These are phyloP conservation scores for Combretum micranthum DNA, from an alignment of 345 rosid genomes.

Conservation along the genomic window DNA sequence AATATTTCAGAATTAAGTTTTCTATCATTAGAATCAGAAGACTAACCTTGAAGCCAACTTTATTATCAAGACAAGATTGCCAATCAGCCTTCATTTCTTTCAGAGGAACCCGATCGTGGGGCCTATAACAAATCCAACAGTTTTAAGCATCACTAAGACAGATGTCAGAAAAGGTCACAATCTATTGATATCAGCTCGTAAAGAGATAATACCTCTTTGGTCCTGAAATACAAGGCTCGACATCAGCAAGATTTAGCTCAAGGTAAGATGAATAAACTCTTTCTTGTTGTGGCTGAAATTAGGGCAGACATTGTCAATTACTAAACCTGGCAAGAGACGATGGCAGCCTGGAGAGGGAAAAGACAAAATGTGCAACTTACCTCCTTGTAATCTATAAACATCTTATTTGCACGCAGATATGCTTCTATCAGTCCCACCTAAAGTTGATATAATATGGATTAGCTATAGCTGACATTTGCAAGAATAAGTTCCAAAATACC, in stretches of 20 bases:
- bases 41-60: constrained; percentile 23
- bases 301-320: not conserved
- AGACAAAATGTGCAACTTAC: constrained; percentile 21
- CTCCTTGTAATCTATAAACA: constrained; percentile 82
- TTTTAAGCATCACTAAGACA: not conserved
- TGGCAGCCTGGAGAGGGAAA: not conserved
- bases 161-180: too few relatives aligned
- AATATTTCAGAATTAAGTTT: not conserved
- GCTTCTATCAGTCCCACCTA: constrained; percentile 82
- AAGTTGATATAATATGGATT: not conserved
- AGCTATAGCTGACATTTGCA: not conserved
- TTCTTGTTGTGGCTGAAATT: constrained; percentile 61
- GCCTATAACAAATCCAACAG: constrained; percentile 26
- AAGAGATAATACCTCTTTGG: constrained; percentile 55
- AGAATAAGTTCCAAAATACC: not conserved
- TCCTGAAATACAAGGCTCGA: constrained; percentile 84
- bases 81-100: constrained; percentile 86
- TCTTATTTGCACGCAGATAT: constrained; percentile 78
- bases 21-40: not conserved
- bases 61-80: constrained; percentile 73
- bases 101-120: constrained; percentile 74
- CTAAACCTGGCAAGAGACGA: not conserved
- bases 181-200: too few relatives aligned
- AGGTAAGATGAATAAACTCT: constrained; percentile 67
- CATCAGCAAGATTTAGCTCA: constrained; percentile 61